These are phyloP conservation scores for Cryptosporidium ryanae DNA, from an alignment of 169 alveolate species.

Conservation along the genomic window DNA sequence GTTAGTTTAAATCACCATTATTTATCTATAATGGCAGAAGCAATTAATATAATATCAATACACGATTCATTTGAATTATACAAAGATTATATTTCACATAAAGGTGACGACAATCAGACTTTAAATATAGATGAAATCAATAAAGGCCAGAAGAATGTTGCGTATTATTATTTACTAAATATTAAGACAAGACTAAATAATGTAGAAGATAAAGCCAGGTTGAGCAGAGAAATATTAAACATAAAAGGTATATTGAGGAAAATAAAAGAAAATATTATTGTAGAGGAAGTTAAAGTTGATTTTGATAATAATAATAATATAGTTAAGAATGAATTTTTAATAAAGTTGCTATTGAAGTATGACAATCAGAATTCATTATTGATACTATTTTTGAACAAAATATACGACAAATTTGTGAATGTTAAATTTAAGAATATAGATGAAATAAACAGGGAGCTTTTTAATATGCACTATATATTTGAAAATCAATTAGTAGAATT, in stretches of 20 bases:
- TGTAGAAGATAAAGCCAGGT: not conserved
- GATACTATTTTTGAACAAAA: slow-evolving; percentile 75
- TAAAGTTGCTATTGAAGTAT: slow-evolving; percentile 64
- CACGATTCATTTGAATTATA: slow-evolving; percentile 19
- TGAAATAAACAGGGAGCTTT: slow-evolving; percentile 51
- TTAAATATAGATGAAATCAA: slow-evolving; percentile 24
- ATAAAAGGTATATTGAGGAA: slow-evolving; percentile 25
- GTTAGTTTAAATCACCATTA: not conserved
- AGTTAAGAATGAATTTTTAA: slow-evolving; percentile 64
- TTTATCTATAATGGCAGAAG: not conserved
- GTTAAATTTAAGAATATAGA: slow-evolving; percentile 25
- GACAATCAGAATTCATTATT: slow-evolving; percentile 52
- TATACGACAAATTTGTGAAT: slow-evolving; percentile 40
- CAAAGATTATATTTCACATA: slow-evolving; percentile 4
- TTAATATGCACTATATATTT: slow-evolving; percentile 42
- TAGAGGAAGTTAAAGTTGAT: not conserved
- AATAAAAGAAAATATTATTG: slow-evolving; percentile 65
- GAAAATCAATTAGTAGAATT: slow-evolving; percentile 72
- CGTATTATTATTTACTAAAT: slow-evolving; percentile 33
- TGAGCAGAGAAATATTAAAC: slow-evolving; percentile 3
- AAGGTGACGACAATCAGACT: slow-evolving; percentile 21
- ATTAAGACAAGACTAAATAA: slow-evolving; percentile 6
- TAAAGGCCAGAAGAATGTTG: slow-evolving; percentile 42
- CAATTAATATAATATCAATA: slow-evolving; percentile 7
- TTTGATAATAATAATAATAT: not conserved